Percentiles rank a stretch among this genome's conserved stretches.
These are phyloP conservation scores for Boletus rex-veris DNA, from an alignment of 768 basidiomycete genomes.

Conservation along the genomic window DNA sequence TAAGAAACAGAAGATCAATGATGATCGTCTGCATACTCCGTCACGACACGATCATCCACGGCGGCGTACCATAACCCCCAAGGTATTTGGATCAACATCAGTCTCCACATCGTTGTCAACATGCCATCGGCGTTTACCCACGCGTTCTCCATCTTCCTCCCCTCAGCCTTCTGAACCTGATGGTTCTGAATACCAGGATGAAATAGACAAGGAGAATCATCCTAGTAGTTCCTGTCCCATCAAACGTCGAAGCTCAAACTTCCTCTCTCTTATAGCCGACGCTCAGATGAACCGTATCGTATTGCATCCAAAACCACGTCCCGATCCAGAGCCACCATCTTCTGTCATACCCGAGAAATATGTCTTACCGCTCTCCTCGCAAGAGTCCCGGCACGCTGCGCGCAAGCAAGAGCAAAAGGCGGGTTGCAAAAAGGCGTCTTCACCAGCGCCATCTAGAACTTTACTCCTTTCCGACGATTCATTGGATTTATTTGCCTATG, in stretches of 20 bases:
- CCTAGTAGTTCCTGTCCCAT: slow-evolving; percentile 9
- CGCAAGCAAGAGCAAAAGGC: slow-evolving; percentile 9
- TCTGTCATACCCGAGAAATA: slow-evolving; percentile 18
- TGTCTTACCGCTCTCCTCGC: slow-evolving; percentile 5
- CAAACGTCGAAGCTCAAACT: slow-evolving; percentile 29
- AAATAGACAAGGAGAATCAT: slow-evolving; percentile 21
- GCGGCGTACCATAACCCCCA: background rate
- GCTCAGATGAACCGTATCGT: slow-evolving; percentile 36
- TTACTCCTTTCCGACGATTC: slow-evolving; percentile 44
- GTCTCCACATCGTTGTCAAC: background rate
- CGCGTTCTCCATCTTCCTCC: slow-evolving; percentile 11
- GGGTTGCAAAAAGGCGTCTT: background rate
- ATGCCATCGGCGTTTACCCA: background rate
- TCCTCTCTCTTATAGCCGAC: slow-evolving; percentile 39
- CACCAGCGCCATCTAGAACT: background rate
- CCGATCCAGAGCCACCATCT: background rate
- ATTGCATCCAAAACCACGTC: slow-evolving; percentile 28
- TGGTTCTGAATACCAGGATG: slow-evolving; percentile 22
- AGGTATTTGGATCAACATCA: background rate
- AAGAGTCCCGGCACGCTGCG: background rate
- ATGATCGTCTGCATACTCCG: background rate
- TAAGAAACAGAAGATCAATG: slow-evolving; percentile 21
- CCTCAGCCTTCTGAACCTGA: slow-evolving; percentile 13
- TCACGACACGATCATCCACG: background rate
- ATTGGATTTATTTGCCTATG: slow-evolving; percentile 45